Conservation (phyloP, 2,329 filamentous ascomycete genomes). For the Paraphaeosphaeria minitans region DNA sequence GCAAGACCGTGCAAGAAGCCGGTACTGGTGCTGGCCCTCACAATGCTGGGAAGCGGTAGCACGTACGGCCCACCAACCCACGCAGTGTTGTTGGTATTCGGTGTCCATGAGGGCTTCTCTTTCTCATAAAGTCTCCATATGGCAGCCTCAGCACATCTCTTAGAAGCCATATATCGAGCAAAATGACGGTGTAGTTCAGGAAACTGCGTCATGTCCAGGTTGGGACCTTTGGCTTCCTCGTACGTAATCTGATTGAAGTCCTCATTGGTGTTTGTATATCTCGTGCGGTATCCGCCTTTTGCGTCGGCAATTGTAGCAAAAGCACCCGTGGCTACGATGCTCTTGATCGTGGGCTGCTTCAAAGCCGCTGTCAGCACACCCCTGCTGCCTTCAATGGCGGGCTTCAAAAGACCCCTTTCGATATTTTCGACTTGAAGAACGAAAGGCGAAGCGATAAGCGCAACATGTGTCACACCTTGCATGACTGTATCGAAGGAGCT, state of each 20-base stretch:
- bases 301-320: slow-evolving; percentile 13
- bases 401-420: slow-evolving; percentile 8
- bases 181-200: slow-evolving; percentile 10
- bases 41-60: slow-evolving; percentile 6
- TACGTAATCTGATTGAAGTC: slow-evolving; percentile 21
- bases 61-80: slow-evolving; percentile 12
- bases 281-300: slow-evolving; percentile 1
- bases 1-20: slow-evolving; percentile 8
- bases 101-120: slow-evolving; percentile 41
- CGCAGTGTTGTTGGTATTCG: slow-evolving; percentile 44
- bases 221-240: slow-evolving; percentile 25
- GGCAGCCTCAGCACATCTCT: slow-evolving; percentile 24
- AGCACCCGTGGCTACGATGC: slow-evolving; percentile 23
- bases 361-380: slow-evolving; percentile 11
- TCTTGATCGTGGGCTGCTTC: slow-evolving; percentile 22
- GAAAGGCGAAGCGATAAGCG: slow-evolving; percentile 14
- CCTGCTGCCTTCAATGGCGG: slow-evolving; percentile 13
- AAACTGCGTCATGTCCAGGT: slow-evolving; percentile 16
- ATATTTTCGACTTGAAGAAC: slow-evolving; percentile 7
- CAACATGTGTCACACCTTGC: slow-evolving; percentile 24
- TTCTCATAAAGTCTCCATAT: slow-evolving; percentile 40
- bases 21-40: slow-evolving; percentile 4
- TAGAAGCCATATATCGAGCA: slow-evolving; percentile 26
- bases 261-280: slow-evolving; percentile 12
- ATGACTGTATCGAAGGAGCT: slow-evolving; percentile 47